These are phyloP conservation scores for Boletellus emodensis DNA, from an alignment of 768 basidiomycete species.

Conservation along the genomic window DNA sequence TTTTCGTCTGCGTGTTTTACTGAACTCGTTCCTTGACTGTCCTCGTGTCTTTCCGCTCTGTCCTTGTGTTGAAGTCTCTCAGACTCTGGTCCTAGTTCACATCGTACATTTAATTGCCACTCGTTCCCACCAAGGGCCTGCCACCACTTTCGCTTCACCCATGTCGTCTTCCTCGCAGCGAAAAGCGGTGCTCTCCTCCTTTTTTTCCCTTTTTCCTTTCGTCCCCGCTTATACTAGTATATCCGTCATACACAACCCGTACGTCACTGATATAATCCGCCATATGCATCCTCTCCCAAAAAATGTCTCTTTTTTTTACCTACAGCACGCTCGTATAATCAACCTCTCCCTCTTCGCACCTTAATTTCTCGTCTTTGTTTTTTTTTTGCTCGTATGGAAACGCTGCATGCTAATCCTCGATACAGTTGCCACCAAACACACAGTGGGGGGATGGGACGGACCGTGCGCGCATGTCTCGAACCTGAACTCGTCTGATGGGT, in stretches of 20 bases:
- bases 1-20: neutral
- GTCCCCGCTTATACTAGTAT: neutral
- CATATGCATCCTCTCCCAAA: no score
- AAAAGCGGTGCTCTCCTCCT: neutral
- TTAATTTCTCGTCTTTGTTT: no score
- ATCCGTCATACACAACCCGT: neutral
- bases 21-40: neutral
- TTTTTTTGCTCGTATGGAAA: no score
- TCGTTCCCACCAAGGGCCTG: neutral
- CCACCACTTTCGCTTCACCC: constrained; percentile 13
- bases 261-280: no score
- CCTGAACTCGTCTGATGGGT: no score
- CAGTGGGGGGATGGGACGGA: no score
- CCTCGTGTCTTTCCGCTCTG: neutral
- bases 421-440: no score
- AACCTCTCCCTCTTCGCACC: no score
- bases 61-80: neutral
- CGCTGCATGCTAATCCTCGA: no score
- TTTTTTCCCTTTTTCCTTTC: neutral
- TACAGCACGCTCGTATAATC: no score
- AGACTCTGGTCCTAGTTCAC: constrained; percentile 9
- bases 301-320: no score
- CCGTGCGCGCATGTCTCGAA: no score
- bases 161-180: constrained; percentile 21
- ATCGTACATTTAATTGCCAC: constrained; percentile 24